phyloP scores from a whole-genome alignment of 163 green algal species.

The Volvox carteri region DNA sequence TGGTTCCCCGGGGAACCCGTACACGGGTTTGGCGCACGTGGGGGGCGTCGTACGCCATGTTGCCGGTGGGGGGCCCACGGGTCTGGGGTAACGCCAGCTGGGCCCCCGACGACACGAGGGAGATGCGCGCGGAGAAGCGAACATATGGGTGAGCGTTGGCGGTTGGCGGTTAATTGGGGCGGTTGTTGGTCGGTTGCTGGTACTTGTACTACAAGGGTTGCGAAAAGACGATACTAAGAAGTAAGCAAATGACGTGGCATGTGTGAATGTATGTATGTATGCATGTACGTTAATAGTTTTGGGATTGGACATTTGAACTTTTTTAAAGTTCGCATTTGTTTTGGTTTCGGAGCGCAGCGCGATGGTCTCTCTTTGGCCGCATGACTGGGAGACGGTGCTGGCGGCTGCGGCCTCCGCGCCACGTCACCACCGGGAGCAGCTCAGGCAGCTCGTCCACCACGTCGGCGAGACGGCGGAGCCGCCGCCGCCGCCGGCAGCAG shows the following conservation, averaged over 20 bases:
- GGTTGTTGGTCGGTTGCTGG: background rate
- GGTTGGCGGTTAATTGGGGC: conserved; percentile 51
- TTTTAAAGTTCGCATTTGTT: no score
- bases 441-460: background rate
- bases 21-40: conserved; percentile 82
- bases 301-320: no score
- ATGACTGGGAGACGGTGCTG: conserved; percentile 43
- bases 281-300: background rate
- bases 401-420: conserved; percentile 1
- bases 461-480: conserved; percentile 15
- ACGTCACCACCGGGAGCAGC: background rate
- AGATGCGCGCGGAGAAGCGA: conserved; percentile 57
- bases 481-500: background rate
- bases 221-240: no score
- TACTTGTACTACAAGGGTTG: background rate
- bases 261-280: background rate
- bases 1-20: conserved; percentile 63
- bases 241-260: no score
- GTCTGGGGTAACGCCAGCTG: conserved; percentile 88
- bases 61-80: conserved; percentile 83
- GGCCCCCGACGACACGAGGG: conserved; percentile 81
- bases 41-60: conserved; percentile 84
- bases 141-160: conserved; percentile 69
- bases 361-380: conserved; percentile 47
- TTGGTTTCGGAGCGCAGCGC: no score